phyloP scores from a whole-genome alignment of 1,284 basidiomycete species.

The Sanghuangporus weigelae region DNA sequence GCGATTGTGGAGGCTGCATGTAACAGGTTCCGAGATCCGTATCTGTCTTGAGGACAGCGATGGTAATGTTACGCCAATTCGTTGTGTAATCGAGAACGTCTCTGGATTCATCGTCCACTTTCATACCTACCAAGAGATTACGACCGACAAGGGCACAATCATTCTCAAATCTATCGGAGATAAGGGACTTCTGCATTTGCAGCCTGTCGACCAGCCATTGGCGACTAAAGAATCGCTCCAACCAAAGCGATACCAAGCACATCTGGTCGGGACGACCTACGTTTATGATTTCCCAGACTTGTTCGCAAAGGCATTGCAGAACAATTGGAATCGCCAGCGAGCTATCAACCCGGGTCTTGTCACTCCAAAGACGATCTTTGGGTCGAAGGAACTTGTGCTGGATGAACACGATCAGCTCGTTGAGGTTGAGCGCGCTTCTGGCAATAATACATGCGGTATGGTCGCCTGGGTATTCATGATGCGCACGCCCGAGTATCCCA shows the following conservation, averaged over 20 bases:
- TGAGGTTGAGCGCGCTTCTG: conserved; percentile 88
- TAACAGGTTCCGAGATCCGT: conserved; percentile 96
- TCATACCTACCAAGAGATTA: conserved; percentile 98
- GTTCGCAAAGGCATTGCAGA: conserved; percentile 94
- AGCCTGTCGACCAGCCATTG: conserved; percentile 89
- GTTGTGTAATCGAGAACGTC: conserved; percentile 97
- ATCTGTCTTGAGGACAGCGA: conserved; percentile 91
- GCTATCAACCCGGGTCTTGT: conserved; percentile 60
- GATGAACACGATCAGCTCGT: conserved; percentile 90
- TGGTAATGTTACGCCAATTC: conserved; percentile 91
- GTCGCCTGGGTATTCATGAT: conserved; percentile 96
- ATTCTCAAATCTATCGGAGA: conserved; percentile 96
- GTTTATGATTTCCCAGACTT: conserved; percentile 99
- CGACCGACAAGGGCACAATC: conserved; percentile 89
- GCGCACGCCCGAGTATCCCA: conserved; percentile 89
- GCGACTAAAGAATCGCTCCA: conserved; percentile 98
- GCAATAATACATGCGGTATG: conserved; percentile 97
- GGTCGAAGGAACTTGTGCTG: conserved; percentile 86
- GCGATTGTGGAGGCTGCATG: conserved; percentile 95
- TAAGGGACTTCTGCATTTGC: conserved; percentile 89
- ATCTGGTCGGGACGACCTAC: conserved; percentile 97
- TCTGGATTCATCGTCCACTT: conserved; percentile 99
- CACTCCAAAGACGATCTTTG: conserved; percentile 74
- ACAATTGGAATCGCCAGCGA: conserved; percentile 82
- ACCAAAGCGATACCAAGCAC: conserved; percentile 99